Evolutionary conservation across 116 monocot genomes (phyloP), one percentile per base, ranked within the genome.

Genomic region (Cymodocea nodosa): DNA sequence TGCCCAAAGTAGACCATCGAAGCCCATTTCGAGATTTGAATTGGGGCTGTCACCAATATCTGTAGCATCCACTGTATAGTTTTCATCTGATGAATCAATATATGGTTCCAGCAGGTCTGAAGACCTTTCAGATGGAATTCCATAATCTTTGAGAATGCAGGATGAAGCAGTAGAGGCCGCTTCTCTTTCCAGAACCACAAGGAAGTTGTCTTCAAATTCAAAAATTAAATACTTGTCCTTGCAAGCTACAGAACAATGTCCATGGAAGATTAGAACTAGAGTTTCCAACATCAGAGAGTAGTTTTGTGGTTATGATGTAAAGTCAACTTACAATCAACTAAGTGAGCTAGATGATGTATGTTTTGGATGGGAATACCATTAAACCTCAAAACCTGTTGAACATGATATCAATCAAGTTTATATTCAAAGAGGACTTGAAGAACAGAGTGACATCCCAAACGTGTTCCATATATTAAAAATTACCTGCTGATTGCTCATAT

Each of bases 401-500:
- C 18, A 59, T 15, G 10, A 59, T 24, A 30, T 30, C 23, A 22
- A 51, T 0, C 0, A 40, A 74, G 20, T 59, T 4, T 53, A 51
- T 57, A 19, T 30, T 1, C 30, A 1, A 30, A 30, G 3, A 22
- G 44, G 34, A 18, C 22, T 39, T 0, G 15, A 6, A 54, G 19
- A 54, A 20, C 54, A 54, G 20, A 17, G 20, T 7, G 18, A 25
- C 14, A 19, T 19, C 44, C 48, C 18, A 49, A 56, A 60, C 22
- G 59, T 59, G 50, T 14, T 22, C 2, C 2, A 17, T 17, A 62
- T 36, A 71, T 53, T 6, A 12, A 35, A n/a, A 56, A 40, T 78
- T 92, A 90, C 97, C 73, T 98, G 92, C 65, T 84, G 84, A 73
- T 84, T 98, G 60, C 75, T 78, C 92, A 98, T 88, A 39, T 98